These are phyloP conservation scores for Populus davidiana DNA, from an alignment of 345 rosid genomes.

Conservation along the genomic window DNA sequence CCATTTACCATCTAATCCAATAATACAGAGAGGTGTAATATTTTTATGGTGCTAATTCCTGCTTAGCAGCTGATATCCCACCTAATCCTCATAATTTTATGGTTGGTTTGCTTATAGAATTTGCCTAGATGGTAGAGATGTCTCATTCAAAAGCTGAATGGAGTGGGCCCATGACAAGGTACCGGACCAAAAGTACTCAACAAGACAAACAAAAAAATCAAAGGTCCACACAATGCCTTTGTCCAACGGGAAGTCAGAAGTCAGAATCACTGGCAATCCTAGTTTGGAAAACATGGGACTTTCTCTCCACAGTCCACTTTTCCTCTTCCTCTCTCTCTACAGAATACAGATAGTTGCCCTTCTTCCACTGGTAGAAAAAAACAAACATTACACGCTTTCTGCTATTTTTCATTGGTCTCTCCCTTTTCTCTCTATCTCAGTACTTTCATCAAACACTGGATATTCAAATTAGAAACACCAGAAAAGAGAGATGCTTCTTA, in stretches of 20 bases:
- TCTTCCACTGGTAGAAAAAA: not conserved
- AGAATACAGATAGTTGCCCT: too few relatives aligned
- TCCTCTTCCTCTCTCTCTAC: not conserved
- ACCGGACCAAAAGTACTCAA: not conserved
- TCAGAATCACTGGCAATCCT: not conserved
- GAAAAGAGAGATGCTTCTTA: slow-evolving; percentile 1
- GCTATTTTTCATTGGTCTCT: not conserved
- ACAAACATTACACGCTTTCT: not conserved
- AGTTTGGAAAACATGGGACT: too few relatives aligned
- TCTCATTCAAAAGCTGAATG: not conserved
- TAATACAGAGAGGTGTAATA: too few relatives aligned
- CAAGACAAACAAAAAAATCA: not conserved
- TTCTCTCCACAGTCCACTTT: not conserved
- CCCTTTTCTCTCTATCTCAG: not conserved
- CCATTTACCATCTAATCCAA: too few relatives aligned
- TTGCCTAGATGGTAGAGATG: not conserved
- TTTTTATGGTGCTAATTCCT: too few relatives aligned
- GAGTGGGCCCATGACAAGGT: not conserved
- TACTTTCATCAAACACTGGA: slow-evolving; percentile 12
- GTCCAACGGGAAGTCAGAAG: not conserved
- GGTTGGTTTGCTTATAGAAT: not conserved
- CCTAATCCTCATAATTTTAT: too few relatives aligned
- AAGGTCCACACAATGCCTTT: not conserved
- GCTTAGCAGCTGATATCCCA: too few relatives aligned
- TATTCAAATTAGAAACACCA: not conserved